Conservation (phyloP, 2,329 filamentous ascomycete species). For the Samsoniella hepiali region DNA sequence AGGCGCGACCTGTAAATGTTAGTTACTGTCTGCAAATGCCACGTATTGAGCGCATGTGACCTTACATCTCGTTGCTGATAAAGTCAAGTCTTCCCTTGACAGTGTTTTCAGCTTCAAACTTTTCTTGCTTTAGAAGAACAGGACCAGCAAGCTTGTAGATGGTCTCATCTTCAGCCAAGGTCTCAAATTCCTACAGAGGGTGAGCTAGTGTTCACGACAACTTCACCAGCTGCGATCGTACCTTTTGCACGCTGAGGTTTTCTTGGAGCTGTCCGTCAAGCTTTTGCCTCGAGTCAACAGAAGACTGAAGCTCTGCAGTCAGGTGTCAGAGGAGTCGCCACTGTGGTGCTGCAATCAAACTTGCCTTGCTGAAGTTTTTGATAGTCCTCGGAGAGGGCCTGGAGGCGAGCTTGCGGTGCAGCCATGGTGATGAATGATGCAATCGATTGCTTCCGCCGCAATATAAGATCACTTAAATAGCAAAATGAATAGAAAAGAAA, state of each 20-base stretch:
- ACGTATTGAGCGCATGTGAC: slow-evolving; percentile 28
- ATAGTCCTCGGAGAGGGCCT: slow-evolving; percentile 82
- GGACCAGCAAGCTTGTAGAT: slow-evolving; percentile 97
- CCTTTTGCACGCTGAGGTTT: slow-evolving; percentile 82
- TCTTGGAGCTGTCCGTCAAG: slow-evolving; percentile 93
- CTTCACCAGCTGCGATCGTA: slow-evolving; percentile 31
- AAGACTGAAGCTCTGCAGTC: slow-evolving; percentile 70
- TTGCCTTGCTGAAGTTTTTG: slow-evolving; percentile 80
- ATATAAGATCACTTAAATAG: background rate
- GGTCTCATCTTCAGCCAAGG: slow-evolving; percentile 73
- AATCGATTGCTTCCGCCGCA: no score
- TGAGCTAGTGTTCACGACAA: slow-evolving; percentile 21
- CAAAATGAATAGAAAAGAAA: background rate
- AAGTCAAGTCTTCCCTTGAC: slow-evolving; percentile 90
- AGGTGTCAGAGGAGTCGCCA: background rate
- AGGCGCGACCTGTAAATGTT: slow-evolving; percentile 33
- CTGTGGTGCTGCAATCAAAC: slow-evolving; percentile 17
- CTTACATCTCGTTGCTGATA: slow-evolving; percentile 87
- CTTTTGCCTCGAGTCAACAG: slow-evolving; percentile 79
- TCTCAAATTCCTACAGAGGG: slow-evolving; percentile 68
- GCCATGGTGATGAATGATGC: slow-evolving; percentile 49
- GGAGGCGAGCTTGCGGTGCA: slow-evolving; percentile 72
- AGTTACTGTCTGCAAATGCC: background rate
- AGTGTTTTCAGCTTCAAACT: slow-evolving; percentile 81
- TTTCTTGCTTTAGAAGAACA: slow-evolving; percentile 91